These are phyloP conservation scores for Kazachstania africana DNA, from an alignment of 805 yeast species.

Conservation along the genomic window DNA sequence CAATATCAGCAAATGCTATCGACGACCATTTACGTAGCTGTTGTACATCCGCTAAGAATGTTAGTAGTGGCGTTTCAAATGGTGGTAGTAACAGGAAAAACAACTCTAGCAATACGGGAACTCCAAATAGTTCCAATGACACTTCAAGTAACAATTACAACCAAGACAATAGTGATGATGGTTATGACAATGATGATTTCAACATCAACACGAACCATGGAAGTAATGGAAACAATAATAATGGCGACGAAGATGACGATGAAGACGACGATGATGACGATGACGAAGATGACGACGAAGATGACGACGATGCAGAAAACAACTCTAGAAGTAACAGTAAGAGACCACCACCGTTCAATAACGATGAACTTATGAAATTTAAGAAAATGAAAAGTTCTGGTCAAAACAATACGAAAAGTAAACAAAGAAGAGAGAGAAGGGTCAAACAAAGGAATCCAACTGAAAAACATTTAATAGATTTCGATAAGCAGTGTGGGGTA, in stretches of 20 bases:
- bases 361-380: neutral
- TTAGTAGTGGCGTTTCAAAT: constrained; percentile 1
- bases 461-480: constrained; percentile 68
- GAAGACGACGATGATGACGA: constrained; percentile 5
- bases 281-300: constrained; percentile 4
- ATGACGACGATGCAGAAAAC: constrained; percentile 1
- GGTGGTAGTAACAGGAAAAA: neutral
- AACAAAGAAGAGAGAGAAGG: constrained; percentile 29
- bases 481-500: constrained; percentile 93
- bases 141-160: neutral
- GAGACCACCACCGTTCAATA: constrained; percentile 5
- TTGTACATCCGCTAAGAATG: constrained; percentile 9
- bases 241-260: constrained; percentile 8
- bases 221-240: constrained; percentile 1
- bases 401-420: constrained; percentile 5
- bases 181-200: constrained; percentile 4
- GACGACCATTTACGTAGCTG: constrained; percentile 22
- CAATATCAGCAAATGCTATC: constrained; percentile 16
- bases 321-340: constrained; percentile 3
- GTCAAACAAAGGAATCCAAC: constrained; percentile 45
- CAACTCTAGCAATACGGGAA: constrained; percentile 1
- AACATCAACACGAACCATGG: constrained; percentile 2
- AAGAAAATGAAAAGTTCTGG: constrained; percentile 5
- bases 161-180: neutral
- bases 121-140: constrained; percentile 1